Conservation (phyloP, 176 grass and related monocot genomes). For the Metroxylon sagu region DNA sequence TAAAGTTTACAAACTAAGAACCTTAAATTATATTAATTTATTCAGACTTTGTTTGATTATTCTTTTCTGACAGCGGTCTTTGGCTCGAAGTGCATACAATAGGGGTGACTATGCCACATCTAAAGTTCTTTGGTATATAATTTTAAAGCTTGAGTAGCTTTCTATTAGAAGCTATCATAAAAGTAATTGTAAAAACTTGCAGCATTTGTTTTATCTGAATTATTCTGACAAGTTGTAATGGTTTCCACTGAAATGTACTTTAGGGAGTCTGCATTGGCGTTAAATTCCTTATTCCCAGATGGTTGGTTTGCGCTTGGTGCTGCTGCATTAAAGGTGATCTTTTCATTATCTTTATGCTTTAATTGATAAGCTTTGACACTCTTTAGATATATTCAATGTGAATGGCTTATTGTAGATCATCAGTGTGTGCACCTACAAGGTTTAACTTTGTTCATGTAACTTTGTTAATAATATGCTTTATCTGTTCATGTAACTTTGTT, state of each 20-base stretch:
- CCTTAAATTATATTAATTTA: no score
- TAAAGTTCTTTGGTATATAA: conserved; percentile 70
- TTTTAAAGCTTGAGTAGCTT: conserved; percentile 18
- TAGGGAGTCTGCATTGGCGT: conserved; percentile 87
- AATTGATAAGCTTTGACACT: no score
- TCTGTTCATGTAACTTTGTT: no score
- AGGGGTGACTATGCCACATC: conserved; percentile 63
- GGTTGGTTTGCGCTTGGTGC: conserved; percentile 94
- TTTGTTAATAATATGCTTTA: no score
- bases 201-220: no score
- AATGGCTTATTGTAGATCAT: no score
- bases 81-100: conserved; percentile 84
- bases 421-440: no score
- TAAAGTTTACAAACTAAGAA: conserved; percentile 8
- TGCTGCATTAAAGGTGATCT: conserved; percentile 74
- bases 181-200: no score
- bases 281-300: conserved; percentile 91
- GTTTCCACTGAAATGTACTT: conserved; percentile 1
- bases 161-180: no score
- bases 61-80: conserved; percentile 48
- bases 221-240: no score
- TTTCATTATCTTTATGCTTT: conserved; percentile 7
- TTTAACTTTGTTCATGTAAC: no score
- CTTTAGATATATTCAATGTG: no score
- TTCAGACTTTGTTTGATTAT: neutral